Evolutionary conservation across 129 eudicot genomes (phyloP).

Genomic region (Artemisia tridentata): DNA sequence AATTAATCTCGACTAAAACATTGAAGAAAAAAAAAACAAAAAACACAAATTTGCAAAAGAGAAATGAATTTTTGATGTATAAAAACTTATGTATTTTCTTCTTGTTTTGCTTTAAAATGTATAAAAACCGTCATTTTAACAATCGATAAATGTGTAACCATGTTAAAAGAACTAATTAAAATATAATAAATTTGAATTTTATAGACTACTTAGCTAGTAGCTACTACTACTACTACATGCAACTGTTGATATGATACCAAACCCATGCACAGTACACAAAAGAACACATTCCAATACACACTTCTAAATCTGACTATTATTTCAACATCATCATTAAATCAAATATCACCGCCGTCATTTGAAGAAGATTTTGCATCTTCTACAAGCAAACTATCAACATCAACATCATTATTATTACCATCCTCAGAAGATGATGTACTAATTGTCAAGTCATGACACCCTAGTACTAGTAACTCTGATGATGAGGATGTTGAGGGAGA

Average conservation of each 20-base stretch:
- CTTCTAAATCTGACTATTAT: neutral
- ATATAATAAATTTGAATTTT: neutral
- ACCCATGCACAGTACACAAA: slow-evolving; percentile 29
- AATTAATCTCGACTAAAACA: too few relatives aligned
- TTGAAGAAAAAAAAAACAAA: too few relatives aligned
- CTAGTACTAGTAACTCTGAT: slow-evolving; percentile 2
- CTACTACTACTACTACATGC: neutral
- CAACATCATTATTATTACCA: neutral
- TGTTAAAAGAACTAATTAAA: too few relatives aligned
- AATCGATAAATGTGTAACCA: neutral
- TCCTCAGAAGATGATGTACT: neutral
- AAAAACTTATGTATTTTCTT: too few relatives aligned
- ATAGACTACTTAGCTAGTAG: neutral
- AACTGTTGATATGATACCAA: neutral
- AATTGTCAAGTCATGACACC: slow-evolving; percentile 7
- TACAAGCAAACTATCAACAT: slow-evolving; percentile 19
- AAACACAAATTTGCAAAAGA: too few relatives aligned
- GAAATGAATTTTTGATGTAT: too few relatives aligned
- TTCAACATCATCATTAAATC: neutral
- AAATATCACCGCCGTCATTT: slow-evolving; percentile 30
- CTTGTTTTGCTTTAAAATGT: neutral
- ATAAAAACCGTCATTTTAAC: neutral
- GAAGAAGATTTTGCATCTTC: slow-evolving; percentile 18
- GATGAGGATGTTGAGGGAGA: slow-evolving; percentile 1
- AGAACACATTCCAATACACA: neutral